Percentiles rank a stretch among this genome's conserved stretches.
phyloP scores from a whole-genome alignment of 2,329 filamentous ascomycete species.

The Chaetomiaceae sp. region DNA sequence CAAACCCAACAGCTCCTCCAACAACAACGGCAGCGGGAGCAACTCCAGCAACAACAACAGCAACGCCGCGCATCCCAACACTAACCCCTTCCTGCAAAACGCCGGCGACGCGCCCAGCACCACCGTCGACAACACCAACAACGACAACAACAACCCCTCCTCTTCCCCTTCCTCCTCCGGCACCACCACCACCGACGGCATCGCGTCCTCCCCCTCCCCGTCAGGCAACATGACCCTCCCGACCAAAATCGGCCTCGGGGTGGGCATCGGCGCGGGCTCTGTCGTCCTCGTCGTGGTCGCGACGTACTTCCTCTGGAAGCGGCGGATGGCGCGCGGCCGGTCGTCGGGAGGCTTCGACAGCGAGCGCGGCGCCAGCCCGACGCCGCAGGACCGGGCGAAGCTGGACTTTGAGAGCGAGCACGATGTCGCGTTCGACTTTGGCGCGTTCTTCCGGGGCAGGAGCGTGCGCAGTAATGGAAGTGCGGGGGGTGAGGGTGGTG shows the following conservation, averaged over 20 bases:
- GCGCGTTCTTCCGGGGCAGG: constrained; percentile 7
- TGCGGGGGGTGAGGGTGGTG: not conserved
- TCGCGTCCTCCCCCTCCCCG: not conserved
- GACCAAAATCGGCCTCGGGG: constrained; percentile 20
- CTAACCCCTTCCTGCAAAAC: too few relatives aligned
- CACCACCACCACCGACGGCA: not conserved
- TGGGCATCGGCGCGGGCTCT: constrained; percentile 15
- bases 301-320: constrained; percentile 16
- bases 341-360: not conserved
- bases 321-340: constrained; percentile 12
- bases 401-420: constrained; percentile 22
- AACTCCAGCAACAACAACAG: not conserved
- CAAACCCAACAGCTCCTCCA: not conserved
- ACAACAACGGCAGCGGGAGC: not conserved
- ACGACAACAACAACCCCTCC: not conserved
- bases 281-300: constrained; percentile 4
- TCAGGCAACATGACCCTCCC: constrained; percentile 7
- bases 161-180: not conserved
- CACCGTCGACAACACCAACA: not conserved
- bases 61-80: not conserved
- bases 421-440: constrained; percentile 21
- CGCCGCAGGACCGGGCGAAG: constrained; percentile 17
- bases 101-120: not conserved
- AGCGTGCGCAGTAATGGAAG: not conserved
- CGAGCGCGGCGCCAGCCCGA: not conserved